Evolutionary conservation across 805 yeast species (phyloP).

Genomic region (Yamadazyma paraphyllophila): DNA sequence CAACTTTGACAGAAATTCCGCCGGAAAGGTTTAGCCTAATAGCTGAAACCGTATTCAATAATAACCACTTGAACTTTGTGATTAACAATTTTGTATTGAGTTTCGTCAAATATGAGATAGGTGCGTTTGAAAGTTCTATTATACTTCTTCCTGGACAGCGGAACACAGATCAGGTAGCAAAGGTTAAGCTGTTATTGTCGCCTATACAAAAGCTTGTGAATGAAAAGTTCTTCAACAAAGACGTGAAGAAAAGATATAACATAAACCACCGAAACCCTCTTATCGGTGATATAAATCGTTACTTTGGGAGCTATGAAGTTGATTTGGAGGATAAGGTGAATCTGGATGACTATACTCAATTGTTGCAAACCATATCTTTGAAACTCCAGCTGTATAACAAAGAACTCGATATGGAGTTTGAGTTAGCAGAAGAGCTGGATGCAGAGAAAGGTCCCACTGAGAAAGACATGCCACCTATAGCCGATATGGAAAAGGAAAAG

Average conservation of each 20-base stretch:
- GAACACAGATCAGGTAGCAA: background rate
- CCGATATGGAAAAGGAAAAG: constrained; percentile 21
- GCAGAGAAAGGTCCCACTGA: background rate
- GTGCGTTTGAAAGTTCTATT: constrained; percentile 1
- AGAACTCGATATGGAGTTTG: background rate
- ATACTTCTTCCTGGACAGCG: background rate
- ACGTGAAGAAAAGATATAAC: background rate
- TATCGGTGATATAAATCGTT: background rate
- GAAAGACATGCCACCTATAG: background rate
- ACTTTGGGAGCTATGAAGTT: constrained; percentile 3
- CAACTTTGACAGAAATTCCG: constrained; percentile 2
- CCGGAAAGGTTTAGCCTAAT: background rate
- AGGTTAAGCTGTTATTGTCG: background rate
- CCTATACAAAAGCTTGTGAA: background rate
- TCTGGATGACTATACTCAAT: background rate
- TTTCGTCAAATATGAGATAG: background rate
- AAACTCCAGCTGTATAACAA: background rate
- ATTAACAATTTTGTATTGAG: background rate
- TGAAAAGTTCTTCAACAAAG: background rate
- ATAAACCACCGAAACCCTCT: background rate
- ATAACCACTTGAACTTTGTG: background rate
- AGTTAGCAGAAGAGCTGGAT: background rate
- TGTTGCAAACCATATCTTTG: background rate
- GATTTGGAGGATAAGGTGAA: constrained; percentile 2
- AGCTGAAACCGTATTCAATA: background rate